Percentiles rank a stretch among this genome's conserved stretches.
Conservation (phyloP, 805 yeast genomes). For the Cyberlindnera meyerae region DNA sequence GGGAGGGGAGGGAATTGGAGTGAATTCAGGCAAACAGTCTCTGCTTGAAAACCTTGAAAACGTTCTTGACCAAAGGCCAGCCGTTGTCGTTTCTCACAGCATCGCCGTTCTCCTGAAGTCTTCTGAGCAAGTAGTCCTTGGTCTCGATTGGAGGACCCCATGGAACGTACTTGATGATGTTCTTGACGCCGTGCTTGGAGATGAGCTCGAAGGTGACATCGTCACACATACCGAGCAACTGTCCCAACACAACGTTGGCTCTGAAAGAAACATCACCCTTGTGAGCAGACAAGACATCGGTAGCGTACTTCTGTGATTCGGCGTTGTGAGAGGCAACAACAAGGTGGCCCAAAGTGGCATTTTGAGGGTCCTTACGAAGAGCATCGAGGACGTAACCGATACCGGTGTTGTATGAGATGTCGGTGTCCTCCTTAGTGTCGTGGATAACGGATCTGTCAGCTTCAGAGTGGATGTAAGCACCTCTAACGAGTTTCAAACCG, state of each 20-base stretch:
- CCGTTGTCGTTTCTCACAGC: slow-evolving; percentile 85
- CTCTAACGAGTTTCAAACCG: slow-evolving; percentile 89
- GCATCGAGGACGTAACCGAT: slow-evolving; percentile 56
- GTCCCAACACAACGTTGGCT: slow-evolving; percentile 78
- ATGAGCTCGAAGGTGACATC: slow-evolving; percentile 75
- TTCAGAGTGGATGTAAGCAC: slow-evolving; percentile 93
- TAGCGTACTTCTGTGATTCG: slow-evolving; percentile 69
- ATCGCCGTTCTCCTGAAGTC: slow-evolving; percentile 94
- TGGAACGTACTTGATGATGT: slow-evolving; percentile 89
- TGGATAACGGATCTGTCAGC: slow-evolving; percentile 70
- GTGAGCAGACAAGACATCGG: slow-evolving; percentile 42
- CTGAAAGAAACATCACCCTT: slow-evolving; percentile 28
- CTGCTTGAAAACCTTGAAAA: slow-evolving; percentile 32
- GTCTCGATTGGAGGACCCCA: slow-evolving; percentile 98
- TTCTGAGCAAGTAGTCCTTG: slow-evolving; percentile 79
- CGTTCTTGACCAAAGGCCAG: slow-evolving; percentile 62
- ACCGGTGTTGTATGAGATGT: slow-evolving; percentile 67
- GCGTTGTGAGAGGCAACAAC: slow-evolving; percentile 91
- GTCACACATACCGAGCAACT: slow-evolving; percentile 94
- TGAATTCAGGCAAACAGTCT: slow-evolving; percentile 22
- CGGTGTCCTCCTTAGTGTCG: slow-evolving; percentile 76
- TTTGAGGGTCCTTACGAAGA: slow-evolving; percentile 33
- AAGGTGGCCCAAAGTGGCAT: slow-evolving; percentile 62
- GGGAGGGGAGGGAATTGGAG: too few species aligned
- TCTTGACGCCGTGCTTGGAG: slow-evolving; percentile 55